A percentile compares a stretch with the other conserved stretches of the same genome.
These are phyloP conservation scores for Leccinellum albellum DNA, from an alignment of 768 basidiomycete species.

Conservation along the genomic window DNA sequence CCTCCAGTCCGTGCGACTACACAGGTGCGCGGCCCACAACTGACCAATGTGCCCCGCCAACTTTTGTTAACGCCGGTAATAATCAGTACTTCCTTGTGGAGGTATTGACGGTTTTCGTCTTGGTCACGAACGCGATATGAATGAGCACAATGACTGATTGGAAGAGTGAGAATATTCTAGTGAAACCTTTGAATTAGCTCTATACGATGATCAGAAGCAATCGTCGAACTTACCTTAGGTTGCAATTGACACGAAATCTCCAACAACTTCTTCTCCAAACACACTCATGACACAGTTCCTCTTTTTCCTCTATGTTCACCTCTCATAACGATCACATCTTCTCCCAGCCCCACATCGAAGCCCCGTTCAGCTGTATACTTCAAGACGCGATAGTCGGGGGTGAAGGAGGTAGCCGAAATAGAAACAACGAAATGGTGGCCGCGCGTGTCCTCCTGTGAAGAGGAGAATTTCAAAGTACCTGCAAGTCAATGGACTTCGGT, in stretches of 20 bases:
- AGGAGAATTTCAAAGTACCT: not conserved
- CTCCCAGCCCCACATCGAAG: not conserved
- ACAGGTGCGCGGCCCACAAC: not conserved
- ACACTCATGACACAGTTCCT: not conserved
- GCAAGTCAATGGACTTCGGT: not conserved
- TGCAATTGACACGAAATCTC: not conserved
- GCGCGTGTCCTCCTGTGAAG: not conserved
- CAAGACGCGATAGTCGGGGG: not conserved
- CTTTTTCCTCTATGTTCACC: not conserved
- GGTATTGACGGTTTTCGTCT: not conserved
- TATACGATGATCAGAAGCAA: not conserved
- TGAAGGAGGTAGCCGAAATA: not conserved
- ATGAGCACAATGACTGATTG: not conserved
- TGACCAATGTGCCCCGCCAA: not conserved
- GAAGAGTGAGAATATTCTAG: not conserved
- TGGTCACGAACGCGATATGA: not conserved
- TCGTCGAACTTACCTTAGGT: not conserved
- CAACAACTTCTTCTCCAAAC: not conserved
- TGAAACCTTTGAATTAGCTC: not conserved
- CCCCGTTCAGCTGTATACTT: not conserved
- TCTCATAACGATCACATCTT: not conserved
- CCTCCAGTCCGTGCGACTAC: not conserved
- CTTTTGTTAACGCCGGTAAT: not conserved
- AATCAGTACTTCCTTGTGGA: not conserved
- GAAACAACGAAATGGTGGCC: not conserved